phyloP scores from a whole-genome alignment of 1,284 basidiomycete species.

The Marasmius sp. region DNA sequence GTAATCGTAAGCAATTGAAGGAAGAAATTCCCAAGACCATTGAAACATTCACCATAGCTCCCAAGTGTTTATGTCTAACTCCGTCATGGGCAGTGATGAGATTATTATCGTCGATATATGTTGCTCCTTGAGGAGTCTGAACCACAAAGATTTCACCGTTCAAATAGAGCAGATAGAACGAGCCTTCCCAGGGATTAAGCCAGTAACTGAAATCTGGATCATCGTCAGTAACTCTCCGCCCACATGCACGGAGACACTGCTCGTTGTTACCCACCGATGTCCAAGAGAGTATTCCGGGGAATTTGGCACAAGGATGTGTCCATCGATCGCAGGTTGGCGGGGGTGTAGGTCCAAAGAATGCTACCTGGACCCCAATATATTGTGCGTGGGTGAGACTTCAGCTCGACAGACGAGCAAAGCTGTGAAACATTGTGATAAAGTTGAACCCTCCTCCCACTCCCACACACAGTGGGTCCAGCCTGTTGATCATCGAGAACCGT shows the following conservation, averaged over 20 bases:
- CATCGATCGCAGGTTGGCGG: background rate
- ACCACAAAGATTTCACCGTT: constrained; percentile 37
- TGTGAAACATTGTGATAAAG: too few relatives aligned
- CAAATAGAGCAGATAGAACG: constrained; percentile 24
- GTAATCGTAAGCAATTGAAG: background rate
- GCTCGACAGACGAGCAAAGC: too few relatives aligned
- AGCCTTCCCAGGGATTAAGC: too few relatives aligned
- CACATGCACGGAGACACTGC: background rate
- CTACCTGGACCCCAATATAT: too few relatives aligned
- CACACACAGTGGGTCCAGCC: too few relatives aligned
- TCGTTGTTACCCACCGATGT: background rate
- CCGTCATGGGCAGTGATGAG: constrained; percentile 5
- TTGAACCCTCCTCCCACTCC: too few relatives aligned
- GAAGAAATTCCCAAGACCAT: background rate
- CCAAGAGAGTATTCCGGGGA: background rate
- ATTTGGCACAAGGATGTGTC: background rate
- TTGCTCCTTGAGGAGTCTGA: constrained; percentile 28
- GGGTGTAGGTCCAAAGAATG: background rate
- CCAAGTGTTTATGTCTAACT: constrained; percentile 6
- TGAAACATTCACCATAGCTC: background rate
- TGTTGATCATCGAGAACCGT: too few relatives aligned
- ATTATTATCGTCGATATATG: constrained; percentile 21
- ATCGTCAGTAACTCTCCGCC: background rate
- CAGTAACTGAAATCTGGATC: background rate
- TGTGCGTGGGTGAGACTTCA: too few relatives aligned